Percentiles rank a stretch among this genome's conserved stretches.
Evolutionary conservation across 2,329 filamentous ascomycete species (phyloP).

Genomic region (Colletotrichum orbiculare): DNA sequence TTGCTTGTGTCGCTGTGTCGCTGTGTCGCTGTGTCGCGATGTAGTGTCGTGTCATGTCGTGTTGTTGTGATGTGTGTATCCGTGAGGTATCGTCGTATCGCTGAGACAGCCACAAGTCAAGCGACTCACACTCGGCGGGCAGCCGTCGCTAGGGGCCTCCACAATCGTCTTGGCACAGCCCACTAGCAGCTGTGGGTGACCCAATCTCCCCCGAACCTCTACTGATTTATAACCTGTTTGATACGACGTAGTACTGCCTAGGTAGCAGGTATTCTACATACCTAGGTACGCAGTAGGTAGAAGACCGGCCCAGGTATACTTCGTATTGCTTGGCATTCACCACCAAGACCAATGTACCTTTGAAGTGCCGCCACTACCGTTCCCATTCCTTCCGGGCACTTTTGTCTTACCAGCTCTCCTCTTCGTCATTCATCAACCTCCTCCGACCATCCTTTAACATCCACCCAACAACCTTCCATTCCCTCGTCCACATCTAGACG

Average conservation of each 20-base stretch:
- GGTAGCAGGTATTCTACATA: no score
- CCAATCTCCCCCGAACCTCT: no score
- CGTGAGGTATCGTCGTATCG: no score
- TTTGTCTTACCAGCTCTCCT: slow-evolving; percentile 27
- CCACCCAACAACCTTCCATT: slow-evolving; percentile 7
- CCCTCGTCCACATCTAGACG: not conserved
- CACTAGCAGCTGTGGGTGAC: not conserved
- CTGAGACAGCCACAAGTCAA: no score
- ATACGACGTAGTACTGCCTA: no score
- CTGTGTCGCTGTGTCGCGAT: slow-evolving; percentile 11
- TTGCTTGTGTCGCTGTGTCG: slow-evolving; percentile 5
- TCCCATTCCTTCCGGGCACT: slow-evolving; percentile 30
- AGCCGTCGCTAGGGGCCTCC: slow-evolving; percentile 15
- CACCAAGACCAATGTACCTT: slow-evolving; percentile 7
- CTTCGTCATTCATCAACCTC: slow-evolving; percentile 2
- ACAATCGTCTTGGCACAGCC: slow-evolving; percentile 29
- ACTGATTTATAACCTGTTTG: no score
- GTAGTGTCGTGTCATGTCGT: no score
- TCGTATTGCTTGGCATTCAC: not conserved
- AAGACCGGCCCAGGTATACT: not conserved
- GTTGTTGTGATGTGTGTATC: no score
- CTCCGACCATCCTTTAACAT: slow-evolving; percentile 9
- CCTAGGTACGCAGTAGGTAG: not conserved
- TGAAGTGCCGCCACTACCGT: slow-evolving; percentile 26
- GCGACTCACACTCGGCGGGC: not conserved